These are phyloP conservation scores for Yamadazyma mexicana DNA, from an alignment of 1,139 yeast genomes.

Conservation along the genomic window DNA sequence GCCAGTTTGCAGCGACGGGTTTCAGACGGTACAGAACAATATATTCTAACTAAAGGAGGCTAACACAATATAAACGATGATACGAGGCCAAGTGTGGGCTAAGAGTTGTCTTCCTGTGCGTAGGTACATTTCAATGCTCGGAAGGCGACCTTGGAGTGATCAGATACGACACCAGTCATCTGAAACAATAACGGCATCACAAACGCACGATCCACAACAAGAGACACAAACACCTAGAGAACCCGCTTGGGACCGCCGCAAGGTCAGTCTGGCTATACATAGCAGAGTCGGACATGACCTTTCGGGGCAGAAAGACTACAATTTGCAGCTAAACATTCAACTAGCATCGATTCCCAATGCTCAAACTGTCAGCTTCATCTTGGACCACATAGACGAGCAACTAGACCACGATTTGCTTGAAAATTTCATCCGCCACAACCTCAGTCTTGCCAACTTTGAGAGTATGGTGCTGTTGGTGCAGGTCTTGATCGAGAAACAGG, in stretches of 20 bases:
- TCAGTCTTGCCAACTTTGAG: slow-evolving; percentile 14
- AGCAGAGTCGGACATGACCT: too few relatives aligned
- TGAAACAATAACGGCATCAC: not conserved
- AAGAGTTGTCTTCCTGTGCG: too few relatives aligned
- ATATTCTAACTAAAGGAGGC: too few relatives aligned
- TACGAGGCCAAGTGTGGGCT: too few relatives aligned
- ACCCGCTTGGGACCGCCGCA: too few relatives aligned
- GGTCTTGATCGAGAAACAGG: slow-evolving; percentile 15
- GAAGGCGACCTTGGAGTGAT: not conserved
- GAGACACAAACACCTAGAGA: too few relatives aligned
- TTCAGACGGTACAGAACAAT: too few relatives aligned
- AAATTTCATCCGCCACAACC: slow-evolving; percentile 13
- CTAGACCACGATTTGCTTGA: slow-evolving; percentile 20
- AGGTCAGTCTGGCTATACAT: too few relatives aligned
- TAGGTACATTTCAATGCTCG: too few relatives aligned
- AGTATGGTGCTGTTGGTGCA: slow-evolving; percentile 28
- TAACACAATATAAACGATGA: not conserved
- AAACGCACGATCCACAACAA: not conserved
- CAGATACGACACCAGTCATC: not conserved
- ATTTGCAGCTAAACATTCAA: slow-evolving; percentile 4
- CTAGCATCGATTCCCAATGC: slow-evolving; percentile 2
- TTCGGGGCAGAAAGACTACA: not conserved
- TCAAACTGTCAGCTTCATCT: slow-evolving; percentile 4
- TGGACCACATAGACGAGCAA: slow-evolving; percentile 6
- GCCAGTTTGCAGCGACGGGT: not conserved